A percentile compares a stretch with the other conserved stretches of the same genome.
Conservation (phyloP, 257 asterid species). For the Leptodermis oblonga region DNA sequence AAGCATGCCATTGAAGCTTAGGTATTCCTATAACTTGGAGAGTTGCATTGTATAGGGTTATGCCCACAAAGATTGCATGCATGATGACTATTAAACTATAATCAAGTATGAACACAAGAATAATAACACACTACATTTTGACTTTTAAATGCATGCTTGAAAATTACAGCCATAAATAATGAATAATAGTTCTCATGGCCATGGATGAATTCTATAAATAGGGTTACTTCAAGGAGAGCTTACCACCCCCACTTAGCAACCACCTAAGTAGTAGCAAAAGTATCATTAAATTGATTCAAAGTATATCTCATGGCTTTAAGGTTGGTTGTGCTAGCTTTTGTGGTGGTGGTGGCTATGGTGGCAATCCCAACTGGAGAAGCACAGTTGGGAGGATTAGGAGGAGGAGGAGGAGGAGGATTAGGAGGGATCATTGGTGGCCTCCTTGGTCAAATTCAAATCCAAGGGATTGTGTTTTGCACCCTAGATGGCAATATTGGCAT, state of each 20-base stretch:
- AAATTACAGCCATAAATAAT: slow-evolving; percentile 7
- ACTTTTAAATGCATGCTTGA: slow-evolving; percentile 18
- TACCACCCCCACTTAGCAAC: background rate
- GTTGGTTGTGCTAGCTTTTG: slow-evolving; percentile 10
- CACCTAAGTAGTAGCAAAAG: too few species aligned
- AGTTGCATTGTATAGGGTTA: slow-evolving; percentile 23
- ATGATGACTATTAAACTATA: slow-evolving; percentile 6
- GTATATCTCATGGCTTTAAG: slow-evolving; percentile 20
- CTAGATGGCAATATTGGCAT: slow-evolving; percentile 23
- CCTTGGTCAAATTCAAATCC: slow-evolving; percentile 20
- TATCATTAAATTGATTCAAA: background rate
- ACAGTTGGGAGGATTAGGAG: slow-evolving; percentile 26
- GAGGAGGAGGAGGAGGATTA: slow-evolving; percentile 13
- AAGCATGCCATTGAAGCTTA: slow-evolving; percentile 25
- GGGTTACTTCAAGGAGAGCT: slow-evolving; percentile 6
- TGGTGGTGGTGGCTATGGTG: slow-evolving; percentile 23
- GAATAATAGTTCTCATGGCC: too few species aligned
- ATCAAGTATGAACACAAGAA: background rate
- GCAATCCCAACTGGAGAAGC: slow-evolving; percentile 37
- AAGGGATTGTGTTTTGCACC: slow-evolving; percentile 46
- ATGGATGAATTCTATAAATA: slow-evolving; percentile 25
- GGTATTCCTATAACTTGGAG: slow-evolving; percentile 8
- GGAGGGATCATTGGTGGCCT: slow-evolving; percentile 25
- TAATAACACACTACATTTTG: slow-evolving; percentile 13
- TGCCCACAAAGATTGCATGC: slow-evolving; percentile 29